A percentile compares a stretch with the other conserved stretches of the same genome.
phyloP scores from a whole-genome alignment of 1,284 basidiomycete species.

The Leccinum fuscescens region DNA sequence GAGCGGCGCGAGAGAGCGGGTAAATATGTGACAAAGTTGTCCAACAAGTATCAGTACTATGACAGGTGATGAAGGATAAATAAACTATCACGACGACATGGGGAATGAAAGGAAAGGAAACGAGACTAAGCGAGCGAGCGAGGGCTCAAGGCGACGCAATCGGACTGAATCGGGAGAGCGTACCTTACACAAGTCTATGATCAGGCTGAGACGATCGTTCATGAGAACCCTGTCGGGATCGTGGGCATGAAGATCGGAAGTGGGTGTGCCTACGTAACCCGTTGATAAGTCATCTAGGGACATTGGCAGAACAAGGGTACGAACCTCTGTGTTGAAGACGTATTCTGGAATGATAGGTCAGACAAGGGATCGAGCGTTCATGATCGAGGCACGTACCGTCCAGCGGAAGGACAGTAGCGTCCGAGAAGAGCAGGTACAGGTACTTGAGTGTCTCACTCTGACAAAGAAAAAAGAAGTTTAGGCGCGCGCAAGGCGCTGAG shows the following conservation, averaged over 20 bases:
- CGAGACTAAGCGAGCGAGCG: too few species aligned
- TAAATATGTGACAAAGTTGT: too few species aligned
- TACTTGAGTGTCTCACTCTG: conserved; percentile 95
- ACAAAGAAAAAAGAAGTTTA: not conserved
- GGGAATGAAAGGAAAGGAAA: too few species aligned
- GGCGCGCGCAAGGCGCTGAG: not conserved
- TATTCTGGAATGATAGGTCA: conserved; percentile 51
- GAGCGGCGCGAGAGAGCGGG: too few species aligned
- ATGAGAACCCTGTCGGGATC: conserved; percentile 53
- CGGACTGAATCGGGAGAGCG: too few species aligned
- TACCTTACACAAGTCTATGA: not conserved
- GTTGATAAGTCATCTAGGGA: conserved; percentile 37
- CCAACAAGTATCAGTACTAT: too few species aligned
- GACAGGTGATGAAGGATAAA: too few species aligned
- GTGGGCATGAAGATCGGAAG: conserved; percentile 61
- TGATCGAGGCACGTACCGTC: conserved; percentile 51
- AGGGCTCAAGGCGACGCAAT: too few species aligned
- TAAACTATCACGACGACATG: too few species aligned
- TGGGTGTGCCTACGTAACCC: conserved; percentile 56
- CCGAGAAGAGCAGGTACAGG: conserved; percentile 86
- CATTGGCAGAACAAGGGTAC: conserved; percentile 39
- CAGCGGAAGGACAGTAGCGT: conserved; percentile 69
- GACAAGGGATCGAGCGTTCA: not conserved
- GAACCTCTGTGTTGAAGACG: conserved; percentile 88
- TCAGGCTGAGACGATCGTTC: conserved; percentile 8